phyloP scores from a whole-genome alignment of 1,284 basidiomycete species.

The Puccinia novopanici region DNA sequence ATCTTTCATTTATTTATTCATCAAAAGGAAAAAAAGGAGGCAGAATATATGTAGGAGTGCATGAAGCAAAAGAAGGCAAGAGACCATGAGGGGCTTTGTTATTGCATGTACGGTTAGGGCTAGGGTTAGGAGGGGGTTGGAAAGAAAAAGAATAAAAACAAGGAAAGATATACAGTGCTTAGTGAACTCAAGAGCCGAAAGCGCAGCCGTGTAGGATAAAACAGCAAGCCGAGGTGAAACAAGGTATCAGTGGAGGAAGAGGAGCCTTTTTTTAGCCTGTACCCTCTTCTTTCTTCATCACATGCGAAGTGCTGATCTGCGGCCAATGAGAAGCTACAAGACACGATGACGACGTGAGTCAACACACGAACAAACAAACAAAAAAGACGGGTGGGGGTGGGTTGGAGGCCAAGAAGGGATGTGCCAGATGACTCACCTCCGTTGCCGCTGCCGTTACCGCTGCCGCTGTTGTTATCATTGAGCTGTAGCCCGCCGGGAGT shows the following conservation, averaged over 20 bases:
- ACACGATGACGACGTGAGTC: too few species aligned
- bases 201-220: background rate
- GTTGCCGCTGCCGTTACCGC: background rate
- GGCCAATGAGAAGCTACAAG: slow-evolving; percentile 24
- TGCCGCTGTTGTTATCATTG: slow-evolving; percentile 2
- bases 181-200: too few species aligned
- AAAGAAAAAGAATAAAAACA: too few species aligned
- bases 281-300: slow-evolving; percentile 34
- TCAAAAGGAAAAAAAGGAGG: too few species aligned
- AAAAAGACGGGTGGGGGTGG: background rate
- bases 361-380: background rate
- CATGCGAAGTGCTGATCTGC: slow-evolving; percentile 18
- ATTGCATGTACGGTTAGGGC: too few species aligned
- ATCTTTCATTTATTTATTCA: too few species aligned
- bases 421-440: background rate
- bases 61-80: background rate
- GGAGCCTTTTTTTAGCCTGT: background rate
- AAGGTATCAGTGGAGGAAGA: background rate
- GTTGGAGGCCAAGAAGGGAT: background rate
- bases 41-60: background rate
- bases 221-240: background rate
- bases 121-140: too few species aligned
- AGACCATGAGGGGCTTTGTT: background rate
- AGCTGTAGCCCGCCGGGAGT: background rate
- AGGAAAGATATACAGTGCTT: too few species aligned